Evolutionary conservation across 805 yeast genomes (phyloP).

Genomic region (Zygosaccharomyces bisporus): DNA sequence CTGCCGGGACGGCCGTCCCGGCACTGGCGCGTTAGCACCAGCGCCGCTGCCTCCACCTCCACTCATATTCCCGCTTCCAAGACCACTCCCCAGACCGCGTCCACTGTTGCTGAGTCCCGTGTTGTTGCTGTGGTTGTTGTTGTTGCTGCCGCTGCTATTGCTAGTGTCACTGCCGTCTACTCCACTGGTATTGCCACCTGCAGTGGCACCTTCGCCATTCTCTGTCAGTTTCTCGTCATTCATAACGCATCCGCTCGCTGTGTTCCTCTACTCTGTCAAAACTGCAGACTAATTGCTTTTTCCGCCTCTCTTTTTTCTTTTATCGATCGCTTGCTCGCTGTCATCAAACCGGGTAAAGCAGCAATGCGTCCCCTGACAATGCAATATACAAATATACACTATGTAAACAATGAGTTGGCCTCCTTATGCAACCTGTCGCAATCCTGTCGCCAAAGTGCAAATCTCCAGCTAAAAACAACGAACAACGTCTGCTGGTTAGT

Average conservation of each 20-base stretch:
- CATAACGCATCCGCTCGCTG: slow-evolving; percentile 7
- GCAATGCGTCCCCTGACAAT: neutral
- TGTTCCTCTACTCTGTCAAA: neutral
- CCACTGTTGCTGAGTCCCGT: neutral
- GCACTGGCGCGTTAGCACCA: slow-evolving; percentile 2
- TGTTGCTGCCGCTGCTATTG: neutral
- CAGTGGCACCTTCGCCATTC: neutral
- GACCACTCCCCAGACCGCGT: neutral
- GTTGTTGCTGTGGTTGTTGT: neutral
- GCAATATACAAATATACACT: too few relatives aligned
- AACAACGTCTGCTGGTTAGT: too few relatives aligned
- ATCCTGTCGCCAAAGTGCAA: too few relatives aligned
- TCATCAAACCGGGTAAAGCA: neutral
- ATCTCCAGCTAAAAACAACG: too few relatives aligned
- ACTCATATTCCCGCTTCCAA: neutral
- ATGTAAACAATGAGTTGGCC: too few relatives aligned
- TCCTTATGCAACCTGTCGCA: too few relatives aligned
- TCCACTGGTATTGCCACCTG: neutral
- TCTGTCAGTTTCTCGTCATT: slow-evolving; percentile 6
- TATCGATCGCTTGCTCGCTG: neutral
- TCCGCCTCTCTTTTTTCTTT: neutral
- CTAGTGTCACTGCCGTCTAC: neutral
- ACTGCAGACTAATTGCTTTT: neutral
- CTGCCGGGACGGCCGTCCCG: slow-evolving; percentile 16
- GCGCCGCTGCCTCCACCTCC: neutral